Base-by-base conservation (phyloP, 208 protist genomes). In the Naegleria lovaniensis region DNA sequence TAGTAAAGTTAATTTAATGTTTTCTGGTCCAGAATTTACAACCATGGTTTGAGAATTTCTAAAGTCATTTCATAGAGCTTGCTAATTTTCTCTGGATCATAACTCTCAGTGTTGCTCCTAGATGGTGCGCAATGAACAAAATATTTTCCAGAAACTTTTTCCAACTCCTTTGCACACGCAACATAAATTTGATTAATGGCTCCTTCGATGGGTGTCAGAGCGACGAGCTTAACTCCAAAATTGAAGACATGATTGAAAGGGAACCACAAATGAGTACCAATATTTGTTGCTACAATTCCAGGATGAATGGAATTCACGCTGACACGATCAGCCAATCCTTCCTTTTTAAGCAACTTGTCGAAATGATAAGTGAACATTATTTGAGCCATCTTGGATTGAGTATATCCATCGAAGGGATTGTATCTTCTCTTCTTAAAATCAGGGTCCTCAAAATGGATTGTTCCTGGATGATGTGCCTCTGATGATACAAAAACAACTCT, bases 361-460 rank as follows among this genome's bases (percentile, higher is more conserved):
- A 89, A 41, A 36, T 89, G 19, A 40, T 89, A 67, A 51, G 48
- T 41, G 29, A 67, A 89, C 85, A 89, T 89, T 11, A 89, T 67
- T 22, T 67, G 5, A 67, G 15, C 6, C 13, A 52, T n/a, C 22
- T 89, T 89, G 11, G 48, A 67, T 58, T 89, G 85, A 38, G 85
- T 41, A 41, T 89, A 89, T 25, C 85, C 48, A 41, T 33, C 4
- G 48, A 38, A 67, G 33, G 85, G 41, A 89, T 89, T 41, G 11
- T 89, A 89, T 7, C 7, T 29, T 11, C 6, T 75, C 15, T 38
- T 89, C 29, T 67, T 40, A 36, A 7, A 25, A 58, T 38, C 19
- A 67, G 25, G 22, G 15, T 67, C 36, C 5, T 67, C 13, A 7
- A 19, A 89, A 67, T 89, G 38, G 5, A 67, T 40, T 16, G 22